A percentile compares a stretch with the other conserved stretches of the same genome.
Evolutionary conservation across 345 rosid genomes (phyloP).

Genomic region (Salix dunnii): DNA sequence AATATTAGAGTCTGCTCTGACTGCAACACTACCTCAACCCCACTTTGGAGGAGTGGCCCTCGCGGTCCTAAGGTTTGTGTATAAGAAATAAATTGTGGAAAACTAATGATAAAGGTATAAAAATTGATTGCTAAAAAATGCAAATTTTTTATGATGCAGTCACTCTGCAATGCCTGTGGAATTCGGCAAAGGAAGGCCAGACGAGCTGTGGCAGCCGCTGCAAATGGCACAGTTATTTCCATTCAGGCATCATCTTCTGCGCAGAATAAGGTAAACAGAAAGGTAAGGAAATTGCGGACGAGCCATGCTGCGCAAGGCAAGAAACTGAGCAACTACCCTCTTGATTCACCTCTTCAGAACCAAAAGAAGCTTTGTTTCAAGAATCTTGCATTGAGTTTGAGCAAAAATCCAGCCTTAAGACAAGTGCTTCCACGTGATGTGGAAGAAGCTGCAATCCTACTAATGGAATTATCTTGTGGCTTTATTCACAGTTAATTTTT

Average conservation of each 20-base stretch:
- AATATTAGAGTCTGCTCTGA: slow-evolving; percentile 48
- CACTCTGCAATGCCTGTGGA: slow-evolving; percentile 93
- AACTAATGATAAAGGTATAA: no score
- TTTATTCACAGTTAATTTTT: slow-evolving; percentile 26
- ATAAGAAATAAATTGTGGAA: no score
- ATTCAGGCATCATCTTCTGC: neutral
- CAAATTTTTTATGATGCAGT: slow-evolving; percentile 36
- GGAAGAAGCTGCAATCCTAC: slow-evolving; percentile 56
- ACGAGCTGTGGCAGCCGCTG: slow-evolving; percentile 50
- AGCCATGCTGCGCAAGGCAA: slow-evolving; percentile 25
- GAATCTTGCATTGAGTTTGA: slow-evolving; percentile 34
- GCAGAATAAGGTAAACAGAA: slow-evolving; percentile 35
- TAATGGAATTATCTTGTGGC: slow-evolving; percentile 58
- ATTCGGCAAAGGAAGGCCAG: slow-evolving; percentile 88
- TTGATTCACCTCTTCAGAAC: neutral
- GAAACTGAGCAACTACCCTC: slow-evolving; percentile 37
- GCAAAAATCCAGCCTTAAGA: slow-evolving; percentile 33
- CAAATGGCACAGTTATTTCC: neutral
- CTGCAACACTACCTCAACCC: slow-evolving; percentile 57
- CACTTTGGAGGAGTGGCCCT: slow-evolving; percentile 78
- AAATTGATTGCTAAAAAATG: neutral
- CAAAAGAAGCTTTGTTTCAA: slow-evolving; percentile 35
- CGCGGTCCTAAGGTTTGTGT: slow-evolving; percentile 53
- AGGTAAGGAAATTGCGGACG: slow-evolving; percentile 43
- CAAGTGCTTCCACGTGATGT: slow-evolving; percentile 46